Base-by-base conservation (phyloP, 140 eudicot genomes). In the Bidens hawaiensis region DNA sequence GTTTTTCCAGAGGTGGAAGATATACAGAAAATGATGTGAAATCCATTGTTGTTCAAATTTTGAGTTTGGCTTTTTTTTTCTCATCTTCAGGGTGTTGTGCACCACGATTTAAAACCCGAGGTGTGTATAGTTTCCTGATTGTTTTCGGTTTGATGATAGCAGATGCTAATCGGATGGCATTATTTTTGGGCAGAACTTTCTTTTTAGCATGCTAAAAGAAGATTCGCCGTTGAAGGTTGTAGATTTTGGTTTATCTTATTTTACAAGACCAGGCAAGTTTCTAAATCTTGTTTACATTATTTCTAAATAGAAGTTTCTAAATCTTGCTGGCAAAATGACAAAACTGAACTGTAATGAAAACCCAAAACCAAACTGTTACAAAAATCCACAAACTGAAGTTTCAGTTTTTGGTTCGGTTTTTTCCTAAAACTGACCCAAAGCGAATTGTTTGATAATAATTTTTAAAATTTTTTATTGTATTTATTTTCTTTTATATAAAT, bases 81-180 rank as follows among this genome's bases (percentile, higher is more conserved):
- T 74, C 99, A 91, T 79, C 89, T 87, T 60, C 99, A 91, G 64
- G 99, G 99, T 42, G 99, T 91, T 33, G 99, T 91, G 42, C 99
- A 91, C 73, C 96, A 96, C 50, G 98, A 91, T 80, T 69, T 91
- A 31, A 91, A 91, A 68, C 98, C 98, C 15, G 99, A 91, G 99
- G 99, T 91, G 76, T 31, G 42, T 50, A 40, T 30, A 19, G 38
- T 5, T 23, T 36, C 64, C 21, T 22, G 19, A 34, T 43, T 11
- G 17, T 12, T 34, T 41, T 53, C 27, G 18, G 2, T 61, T 23
- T 22, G 9, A 46, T 45, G 13, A n/a, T 50, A 13, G 27, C n/a
- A 7, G 36, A 31, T 63, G 1, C 15, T 42, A 48, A 64, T 56
- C 13, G 14, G 12, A n/a, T 45, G 26, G 17, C 42, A 53, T 57